These are phyloP conservation scores for Bertia moriformis DNA, from an alignment of 2,329 filamentous ascomycete species.

Conservation along the genomic window DNA sequence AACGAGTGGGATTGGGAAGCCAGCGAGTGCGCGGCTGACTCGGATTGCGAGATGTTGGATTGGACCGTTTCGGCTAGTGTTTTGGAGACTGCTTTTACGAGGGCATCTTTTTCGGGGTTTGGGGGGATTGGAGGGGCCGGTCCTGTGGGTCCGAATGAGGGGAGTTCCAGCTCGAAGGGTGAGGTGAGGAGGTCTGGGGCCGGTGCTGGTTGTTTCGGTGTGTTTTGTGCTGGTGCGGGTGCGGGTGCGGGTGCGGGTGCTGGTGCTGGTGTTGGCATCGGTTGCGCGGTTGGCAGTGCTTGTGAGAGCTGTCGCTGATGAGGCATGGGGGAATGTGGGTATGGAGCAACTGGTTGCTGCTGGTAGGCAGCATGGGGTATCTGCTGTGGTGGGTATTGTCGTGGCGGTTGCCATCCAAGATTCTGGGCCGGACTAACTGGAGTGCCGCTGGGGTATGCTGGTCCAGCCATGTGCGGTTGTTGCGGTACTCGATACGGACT, in stretches of 20 bases:
- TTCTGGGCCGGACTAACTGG: too few relatives aligned
- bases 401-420: too few relatives aligned
- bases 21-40: neutral
- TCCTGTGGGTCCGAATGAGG: neutral
- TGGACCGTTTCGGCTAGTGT: neutral
- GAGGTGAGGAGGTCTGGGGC: neutral
- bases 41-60: neutral
- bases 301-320: too few relatives aligned
- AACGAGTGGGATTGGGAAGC: neutral
- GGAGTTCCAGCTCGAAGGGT: slow-evolving; percentile 1
- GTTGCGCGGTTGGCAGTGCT: too few relatives aligned
- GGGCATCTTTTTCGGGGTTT: neutral
- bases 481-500: neutral
- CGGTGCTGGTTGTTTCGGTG: neutral
- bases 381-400: too few relatives aligned
- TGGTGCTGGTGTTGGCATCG: neutral
- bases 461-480: neutral
- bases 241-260: too few relatives aligned
- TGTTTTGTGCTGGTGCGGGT: neutral
- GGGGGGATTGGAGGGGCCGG: neutral
- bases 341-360: too few relatives aligned
- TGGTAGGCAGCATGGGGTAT: neutral
- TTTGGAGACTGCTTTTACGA: neutral
- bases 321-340: too few relatives aligned
- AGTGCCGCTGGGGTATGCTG: neutral